Evolutionary conservation across 306 rosid species (phyloP).

Genomic region (Citrullus colocynthis): DNA sequence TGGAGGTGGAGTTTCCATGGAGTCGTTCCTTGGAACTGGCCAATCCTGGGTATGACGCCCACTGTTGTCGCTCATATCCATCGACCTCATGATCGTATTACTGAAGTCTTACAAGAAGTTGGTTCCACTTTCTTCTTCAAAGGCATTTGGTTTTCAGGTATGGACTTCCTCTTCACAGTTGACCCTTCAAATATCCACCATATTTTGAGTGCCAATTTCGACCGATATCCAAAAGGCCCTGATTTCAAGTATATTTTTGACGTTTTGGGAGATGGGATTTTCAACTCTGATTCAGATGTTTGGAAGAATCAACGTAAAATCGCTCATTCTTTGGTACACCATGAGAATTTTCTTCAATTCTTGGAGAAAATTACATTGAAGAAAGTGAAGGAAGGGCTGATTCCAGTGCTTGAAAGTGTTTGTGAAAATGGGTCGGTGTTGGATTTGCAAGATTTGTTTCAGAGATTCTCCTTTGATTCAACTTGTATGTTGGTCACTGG

Average conservation of each 20-base stretch:
- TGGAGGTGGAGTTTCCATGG: too few relatives aligned
- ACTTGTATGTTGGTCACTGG: constrained; percentile 16
- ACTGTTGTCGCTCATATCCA: neutral
- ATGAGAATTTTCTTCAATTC: neutral
- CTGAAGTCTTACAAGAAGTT: neutral
- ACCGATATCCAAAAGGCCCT: too few relatives aligned
- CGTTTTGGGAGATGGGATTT: constrained; percentile 25
- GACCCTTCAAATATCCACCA: too few relatives aligned
- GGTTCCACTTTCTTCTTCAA: constrained; percentile 13
- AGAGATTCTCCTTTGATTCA: constrained; percentile 19
- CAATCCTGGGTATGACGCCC: constrained; percentile 31
- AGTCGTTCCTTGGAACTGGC: constrained; percentile 12
- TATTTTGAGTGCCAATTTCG: too few relatives aligned
- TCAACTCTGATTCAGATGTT: constrained; percentile 11
- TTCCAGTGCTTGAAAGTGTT: constrained; percentile 15
- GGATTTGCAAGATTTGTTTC: constrained; percentile 25
- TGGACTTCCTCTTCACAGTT: too few relatives aligned
- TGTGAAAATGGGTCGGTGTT: neutral
- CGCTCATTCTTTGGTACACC: constrained; percentile 7
- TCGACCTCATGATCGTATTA: constrained; percentile 4
- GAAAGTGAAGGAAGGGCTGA: constrained; percentile 11
- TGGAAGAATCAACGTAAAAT: constrained; percentile 22
- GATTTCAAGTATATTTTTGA: constrained; percentile 9
- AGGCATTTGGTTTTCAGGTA: too few relatives aligned
- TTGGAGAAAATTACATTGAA: constrained; percentile 8